Evolutionary conservation across 257 asterid genomes (phyloP).

Genomic region (Cinchona pubescens): DNA sequence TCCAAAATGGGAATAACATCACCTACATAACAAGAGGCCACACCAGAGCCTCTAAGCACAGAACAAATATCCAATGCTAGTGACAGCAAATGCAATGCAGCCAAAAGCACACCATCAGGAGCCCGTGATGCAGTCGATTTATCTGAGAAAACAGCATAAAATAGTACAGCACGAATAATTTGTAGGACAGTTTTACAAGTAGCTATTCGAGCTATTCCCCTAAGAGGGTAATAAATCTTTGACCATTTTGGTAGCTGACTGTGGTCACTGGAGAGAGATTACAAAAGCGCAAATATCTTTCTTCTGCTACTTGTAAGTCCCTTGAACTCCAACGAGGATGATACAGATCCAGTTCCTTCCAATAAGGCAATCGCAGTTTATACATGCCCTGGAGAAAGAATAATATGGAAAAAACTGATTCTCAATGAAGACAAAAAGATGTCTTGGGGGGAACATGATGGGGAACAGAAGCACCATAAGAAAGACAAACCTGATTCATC

Average conservation of each 20-base stretch:
- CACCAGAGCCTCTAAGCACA: conserved; percentile 55
- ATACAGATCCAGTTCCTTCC: conserved; percentile 94
- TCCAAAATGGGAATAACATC: conserved; percentile 72
- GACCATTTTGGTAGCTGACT: conserved; percentile 94
- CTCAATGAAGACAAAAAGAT: background rate
- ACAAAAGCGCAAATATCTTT: conserved; percentile 82
- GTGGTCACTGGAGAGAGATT: conserved; percentile 67
- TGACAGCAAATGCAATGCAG: conserved; percentile 83
- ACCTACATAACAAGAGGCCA: conserved; percentile 41
- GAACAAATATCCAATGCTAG: conserved; percentile 76
- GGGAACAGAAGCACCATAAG: background rate
- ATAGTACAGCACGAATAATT: conserved; percentile 73
- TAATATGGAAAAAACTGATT: conserved; percentile 15
- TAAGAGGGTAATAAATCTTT: conserved; percentile 74
- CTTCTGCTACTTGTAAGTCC: conserved; percentile 91
- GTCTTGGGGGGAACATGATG: background rate
- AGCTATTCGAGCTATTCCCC: conserved; percentile 76
- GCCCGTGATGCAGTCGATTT: conserved; percentile 58
- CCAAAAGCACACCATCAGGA: conserved; percentile 72
- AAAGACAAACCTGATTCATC: conserved; percentile 76
- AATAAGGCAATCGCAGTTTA: conserved; percentile 56
- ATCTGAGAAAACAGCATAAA: conserved; percentile 71
- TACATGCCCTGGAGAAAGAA: conserved; percentile 86
- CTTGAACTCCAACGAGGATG: conserved; percentile 95
- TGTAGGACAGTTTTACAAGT: conserved; percentile 75